A percentile compares a stretch with the other conserved stretches of the same genome.
Conservation (phyloP, 768 basidiomycete species). For the Chalciporus pseudorubinellus region DNA sequence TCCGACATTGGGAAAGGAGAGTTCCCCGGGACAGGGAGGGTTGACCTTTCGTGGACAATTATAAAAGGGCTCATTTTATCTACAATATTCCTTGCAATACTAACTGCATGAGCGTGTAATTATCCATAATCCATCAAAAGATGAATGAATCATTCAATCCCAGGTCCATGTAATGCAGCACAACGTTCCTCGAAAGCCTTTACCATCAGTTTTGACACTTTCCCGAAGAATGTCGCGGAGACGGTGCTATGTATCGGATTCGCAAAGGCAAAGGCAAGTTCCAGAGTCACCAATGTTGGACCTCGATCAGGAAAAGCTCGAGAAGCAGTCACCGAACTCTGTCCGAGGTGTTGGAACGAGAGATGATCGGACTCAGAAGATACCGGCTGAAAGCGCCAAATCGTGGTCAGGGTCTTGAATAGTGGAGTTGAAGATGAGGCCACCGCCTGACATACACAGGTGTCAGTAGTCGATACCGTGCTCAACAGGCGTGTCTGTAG, state of each 20-base stretch:
- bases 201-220: slow-evolving; percentile 87
- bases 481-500: slow-evolving; percentile 1
- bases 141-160: slow-evolving; percentile 17
- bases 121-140: neutral
- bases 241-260: slow-evolving; percentile 83
- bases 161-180: slow-evolving; percentile 61
- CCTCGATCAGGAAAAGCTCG: slow-evolving; percentile 24
- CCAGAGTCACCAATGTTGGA: slow-evolving; percentile 81
- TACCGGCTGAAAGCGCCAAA: slow-evolving; percentile 71
- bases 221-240: slow-evolving; percentile 82
- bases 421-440: slow-evolving; percentile 70
- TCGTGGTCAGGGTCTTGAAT: slow-evolving; percentile 68
- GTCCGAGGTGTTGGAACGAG: slow-evolving; percentile 7
- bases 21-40: neutral
- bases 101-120: neutral
- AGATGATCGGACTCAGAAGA: slow-evolving; percentile 42
- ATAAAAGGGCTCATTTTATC: neutral
- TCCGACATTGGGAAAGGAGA: too few relatives aligned
- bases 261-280: slow-evolving; percentile 82
- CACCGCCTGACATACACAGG: slow-evolving; percentile 49
- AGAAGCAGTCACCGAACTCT: neutral
- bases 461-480: slow-evolving; percentile 6
- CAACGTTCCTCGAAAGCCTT: slow-evolving; percentile 90
- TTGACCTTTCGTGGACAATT: neutral
- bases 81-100: neutral